Conservation (phyloP, 345 rosid species). For the Aegle marmelos region DNA sequence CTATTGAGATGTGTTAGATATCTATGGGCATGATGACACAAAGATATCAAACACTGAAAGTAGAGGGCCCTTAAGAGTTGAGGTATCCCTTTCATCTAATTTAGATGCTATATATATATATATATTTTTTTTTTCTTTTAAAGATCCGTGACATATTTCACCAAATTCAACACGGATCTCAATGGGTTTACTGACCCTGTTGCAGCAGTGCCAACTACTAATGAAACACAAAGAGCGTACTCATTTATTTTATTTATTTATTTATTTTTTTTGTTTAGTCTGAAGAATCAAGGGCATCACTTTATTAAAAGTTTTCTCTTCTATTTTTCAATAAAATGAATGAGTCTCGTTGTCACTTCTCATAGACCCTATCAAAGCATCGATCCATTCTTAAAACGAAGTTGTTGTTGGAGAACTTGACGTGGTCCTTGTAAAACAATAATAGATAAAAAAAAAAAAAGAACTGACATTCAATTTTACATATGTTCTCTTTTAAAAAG, state of each 20-base stretch:
- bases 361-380: not conserved
- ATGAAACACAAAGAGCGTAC: not conserved
- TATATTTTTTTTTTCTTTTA: not conserved
- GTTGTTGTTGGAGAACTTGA: not conserved
- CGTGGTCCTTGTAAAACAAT: conserved; percentile 2
- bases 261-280: not conserved
- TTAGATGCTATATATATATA: conserved; percentile 7
- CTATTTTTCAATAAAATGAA: not conserved
- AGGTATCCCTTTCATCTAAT: conserved; percentile 29
- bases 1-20: conserved; percentile 6
- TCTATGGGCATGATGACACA: not conserved
- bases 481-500: no score
- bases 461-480: no score
- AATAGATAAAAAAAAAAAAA: not conserved
- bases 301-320: conserved; percentile 8
- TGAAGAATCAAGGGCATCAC: conserved; percentile 10
- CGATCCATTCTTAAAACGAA: conserved; percentile 4
- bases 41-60: conserved; percentile 1
- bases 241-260: not conserved
- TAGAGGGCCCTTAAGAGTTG: conserved; percentile 25
- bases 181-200: conserved; percentile 14
- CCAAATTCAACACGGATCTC: conserved; percentile 29
- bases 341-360: not conserved
- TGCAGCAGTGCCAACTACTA: conserved; percentile 4
- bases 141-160: conserved; percentile 19